A percentile compares a stretch with the other conserved stretches of the same genome.
Conservation (phyloP, 2,329 filamentous ascomycete genomes). For the Xylaria sp. region DNA sequence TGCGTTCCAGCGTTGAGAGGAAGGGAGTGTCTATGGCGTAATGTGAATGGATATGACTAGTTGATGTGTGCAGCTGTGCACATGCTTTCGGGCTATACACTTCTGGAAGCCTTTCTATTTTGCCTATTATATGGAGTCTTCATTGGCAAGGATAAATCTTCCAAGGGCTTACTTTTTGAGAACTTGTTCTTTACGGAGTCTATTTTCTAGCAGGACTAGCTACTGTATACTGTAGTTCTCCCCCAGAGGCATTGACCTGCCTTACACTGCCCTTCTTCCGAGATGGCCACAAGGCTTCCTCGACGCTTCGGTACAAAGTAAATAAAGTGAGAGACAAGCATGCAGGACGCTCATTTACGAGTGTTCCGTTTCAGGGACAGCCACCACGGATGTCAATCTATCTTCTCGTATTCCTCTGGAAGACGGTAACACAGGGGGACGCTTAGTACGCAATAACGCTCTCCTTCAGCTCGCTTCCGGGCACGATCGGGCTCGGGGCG, state of each 20-base stretch:
- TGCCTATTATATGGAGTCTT: too few relatives aligned
- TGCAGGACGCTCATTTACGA: neutral
- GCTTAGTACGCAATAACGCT: constrained; percentile 31
- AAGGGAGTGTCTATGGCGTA: neutral
- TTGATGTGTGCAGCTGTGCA: neutral
- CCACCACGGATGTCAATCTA: neutral
- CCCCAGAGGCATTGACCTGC: neutral
- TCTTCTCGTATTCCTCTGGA: neutral
- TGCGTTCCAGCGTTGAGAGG: too few relatives aligned
- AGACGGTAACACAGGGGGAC: neutral
- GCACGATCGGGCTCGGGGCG: constrained; percentile 25
- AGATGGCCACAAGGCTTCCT: neutral
- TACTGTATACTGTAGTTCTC: neutral
- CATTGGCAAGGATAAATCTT: neutral
- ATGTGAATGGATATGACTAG: neutral
- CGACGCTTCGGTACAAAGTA: neutral
- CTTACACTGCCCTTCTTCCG: neutral
- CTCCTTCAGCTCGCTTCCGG: constrained; percentile 24
- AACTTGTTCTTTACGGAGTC: neutral
- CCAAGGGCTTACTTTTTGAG: neutral
- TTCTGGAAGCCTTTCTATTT: too few relatives aligned
- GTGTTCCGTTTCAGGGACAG: neutral
- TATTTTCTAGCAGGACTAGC: neutral
- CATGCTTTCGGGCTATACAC: too few relatives aligned
- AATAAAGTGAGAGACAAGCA: neutral